These are phyloP conservation scores for Daphne laureola DNA, from an alignment of 441 rosid species.

Conservation along the genomic window DNA sequence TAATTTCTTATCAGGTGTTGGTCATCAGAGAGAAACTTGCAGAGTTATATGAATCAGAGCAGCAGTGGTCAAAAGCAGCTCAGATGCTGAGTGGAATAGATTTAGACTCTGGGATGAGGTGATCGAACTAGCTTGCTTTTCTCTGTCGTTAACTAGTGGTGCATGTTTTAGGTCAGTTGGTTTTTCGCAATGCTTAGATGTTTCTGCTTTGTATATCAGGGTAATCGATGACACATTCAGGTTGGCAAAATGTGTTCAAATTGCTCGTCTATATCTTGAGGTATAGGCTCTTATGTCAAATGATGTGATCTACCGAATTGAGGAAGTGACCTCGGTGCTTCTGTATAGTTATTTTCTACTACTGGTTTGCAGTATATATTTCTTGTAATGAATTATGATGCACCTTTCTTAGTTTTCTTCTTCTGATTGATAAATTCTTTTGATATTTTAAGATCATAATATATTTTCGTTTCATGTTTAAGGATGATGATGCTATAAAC, in stretches of 20 bases:
- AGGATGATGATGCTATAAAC: conserved; percentile 97
- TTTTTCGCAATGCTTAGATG: conserved; percentile 11
- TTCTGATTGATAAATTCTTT: conserved; percentile 12
- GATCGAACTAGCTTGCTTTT: too few species aligned
- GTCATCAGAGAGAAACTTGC: conserved; percentile 97
- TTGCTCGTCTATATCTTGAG: conserved; percentile 97
- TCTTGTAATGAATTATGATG: conserved; percentile 2
- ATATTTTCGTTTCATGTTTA: conserved; percentile 7
- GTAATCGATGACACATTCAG: conserved; percentile 79
- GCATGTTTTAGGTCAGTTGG: not conserved
- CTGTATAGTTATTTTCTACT: not conserved
- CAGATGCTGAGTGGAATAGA: conserved; percentile 99
- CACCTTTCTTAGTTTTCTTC: not conserved
- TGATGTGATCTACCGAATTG: not conserved
- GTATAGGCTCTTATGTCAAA: conserved; percentile 23
- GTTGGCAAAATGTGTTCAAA: conserved; percentile 95
- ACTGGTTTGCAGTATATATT: conserved; percentile 1
- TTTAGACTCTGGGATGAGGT: conserved; percentile 98
- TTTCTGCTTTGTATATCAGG: conserved; percentile 32
- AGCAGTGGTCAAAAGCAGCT: conserved; percentile 95
- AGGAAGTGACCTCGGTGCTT: not conserved
- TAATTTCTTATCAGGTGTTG: conserved; percentile 46
- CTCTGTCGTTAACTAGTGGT: too few species aligned
- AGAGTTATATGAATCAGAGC: conserved; percentile 83
- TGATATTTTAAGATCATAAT: conserved; percentile 1